phyloP scores from a whole-genome alignment of 2,329 filamentous ascomycete species.

The Pseudogymnoascus sp. region DNA sequence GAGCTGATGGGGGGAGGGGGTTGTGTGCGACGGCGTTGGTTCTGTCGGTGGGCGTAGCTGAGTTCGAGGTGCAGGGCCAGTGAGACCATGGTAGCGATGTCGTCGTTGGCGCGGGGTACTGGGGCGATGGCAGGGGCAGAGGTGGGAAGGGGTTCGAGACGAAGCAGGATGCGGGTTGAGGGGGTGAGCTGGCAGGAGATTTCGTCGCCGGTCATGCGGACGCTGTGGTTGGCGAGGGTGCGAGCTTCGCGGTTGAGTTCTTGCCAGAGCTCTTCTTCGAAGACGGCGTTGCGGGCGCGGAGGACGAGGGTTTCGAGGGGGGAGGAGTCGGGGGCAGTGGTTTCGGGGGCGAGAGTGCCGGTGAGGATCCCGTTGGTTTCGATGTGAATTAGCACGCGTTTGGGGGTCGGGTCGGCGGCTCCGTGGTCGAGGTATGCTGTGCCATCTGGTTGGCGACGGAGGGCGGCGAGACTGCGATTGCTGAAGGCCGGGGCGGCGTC shows the following conservation, averaged over 20 bases:
- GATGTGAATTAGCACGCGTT: conserved; percentile 60
- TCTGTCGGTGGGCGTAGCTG: conserved; percentile 69
- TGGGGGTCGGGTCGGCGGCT: conserved; percentile 38
- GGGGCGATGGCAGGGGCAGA: conserved; percentile 26
- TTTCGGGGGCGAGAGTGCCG: conserved; percentile 47
- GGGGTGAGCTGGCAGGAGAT: conserved; percentile 49
- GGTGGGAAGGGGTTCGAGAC: conserved; percentile 56
- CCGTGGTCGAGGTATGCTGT: conserved; percentile 63
- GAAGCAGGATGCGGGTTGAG: conserved; percentile 53
- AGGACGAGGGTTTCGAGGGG: conserved; percentile 61
- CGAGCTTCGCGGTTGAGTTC: conserved; percentile 80
- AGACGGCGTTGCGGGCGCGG: conserved; percentile 69
- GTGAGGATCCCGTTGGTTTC: conserved; percentile 48
- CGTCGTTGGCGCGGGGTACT: conserved; percentile 34
- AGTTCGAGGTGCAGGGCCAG: conserved; percentile 68
- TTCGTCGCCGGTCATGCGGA: conserved; percentile 52
- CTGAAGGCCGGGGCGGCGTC: conserved; percentile 58
- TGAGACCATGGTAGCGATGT: conserved; percentile 56
- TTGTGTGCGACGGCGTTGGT: conserved; percentile 59
- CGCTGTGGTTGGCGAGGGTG: conserved; percentile 59
- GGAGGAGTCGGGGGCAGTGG: conserved; percentile 47
- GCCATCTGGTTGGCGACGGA: conserved; percentile 68
- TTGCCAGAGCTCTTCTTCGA: conserved; percentile 81
- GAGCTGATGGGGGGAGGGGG: conserved; percentile 46
- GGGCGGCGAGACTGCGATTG: conserved; percentile 68